phyloP scores from a whole-genome alignment of 202 grass and related monocot species.

The Panicum virgatum region DNA sequence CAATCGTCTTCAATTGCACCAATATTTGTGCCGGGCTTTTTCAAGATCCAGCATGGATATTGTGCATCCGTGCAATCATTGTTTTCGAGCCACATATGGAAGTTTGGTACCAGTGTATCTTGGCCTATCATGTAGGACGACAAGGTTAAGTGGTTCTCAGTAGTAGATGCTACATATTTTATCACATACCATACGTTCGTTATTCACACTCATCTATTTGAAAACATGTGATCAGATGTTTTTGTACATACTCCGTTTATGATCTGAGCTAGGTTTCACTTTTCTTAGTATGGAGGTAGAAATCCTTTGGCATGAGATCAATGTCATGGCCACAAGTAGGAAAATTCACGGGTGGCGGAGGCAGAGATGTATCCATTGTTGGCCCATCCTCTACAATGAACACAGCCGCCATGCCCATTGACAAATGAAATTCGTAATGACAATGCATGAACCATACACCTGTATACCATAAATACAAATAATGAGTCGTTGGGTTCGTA shows the following conservation, averaged over 20 bases:
- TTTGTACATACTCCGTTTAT: background rate
- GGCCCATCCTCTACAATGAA: background rate
- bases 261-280: background rate
- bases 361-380: background rate
- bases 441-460: constrained; percentile 46
- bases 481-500: background rate
- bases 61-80: no score
- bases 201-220: background rate
- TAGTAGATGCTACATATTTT: no score
- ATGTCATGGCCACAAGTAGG: background rate
- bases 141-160: no score
- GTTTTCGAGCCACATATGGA: no score
- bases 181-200: no score
- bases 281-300: background rate
- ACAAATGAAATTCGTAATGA: constrained; percentile 40
- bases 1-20: no score
- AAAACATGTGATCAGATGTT: background rate
- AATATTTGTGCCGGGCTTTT: no score
- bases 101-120: no score
- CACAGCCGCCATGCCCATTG: constrained; percentile 13
- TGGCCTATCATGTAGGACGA: no score
- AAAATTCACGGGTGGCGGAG: background rate
- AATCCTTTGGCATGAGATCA: background rate
- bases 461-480: background rate
- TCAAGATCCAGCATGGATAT: no score